phyloP scores from a whole-genome alignment of 768 basidiomycete genomes.

The Naganishia vaughanmartiniae region DNA sequence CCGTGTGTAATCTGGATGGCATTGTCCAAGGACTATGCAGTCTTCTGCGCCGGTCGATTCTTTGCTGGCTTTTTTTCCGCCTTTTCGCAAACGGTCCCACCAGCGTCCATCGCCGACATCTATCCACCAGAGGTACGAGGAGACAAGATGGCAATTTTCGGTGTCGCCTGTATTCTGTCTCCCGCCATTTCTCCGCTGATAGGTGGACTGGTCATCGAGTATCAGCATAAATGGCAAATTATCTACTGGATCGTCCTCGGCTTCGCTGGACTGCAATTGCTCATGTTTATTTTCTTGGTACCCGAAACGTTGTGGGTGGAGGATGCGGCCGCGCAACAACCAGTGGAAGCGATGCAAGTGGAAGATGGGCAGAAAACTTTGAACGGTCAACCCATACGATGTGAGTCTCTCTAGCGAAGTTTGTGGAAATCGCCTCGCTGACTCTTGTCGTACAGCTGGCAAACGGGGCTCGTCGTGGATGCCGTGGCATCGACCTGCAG shows the following conservation, averaged over 20 bases:
- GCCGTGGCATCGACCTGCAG: conserved; percentile 39
- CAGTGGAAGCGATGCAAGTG: conserved; percentile 1
- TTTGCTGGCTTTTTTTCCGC: conserved; percentile 34
- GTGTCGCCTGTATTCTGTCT: conserved; percentile 34
- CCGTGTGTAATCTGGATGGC: conserved; percentile 39
- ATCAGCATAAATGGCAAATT: conserved; percentile 33
- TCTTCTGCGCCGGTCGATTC: conserved; percentile 35
- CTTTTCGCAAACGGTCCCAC: conserved; percentile 37
- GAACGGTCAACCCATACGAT: conserved; percentile 21
- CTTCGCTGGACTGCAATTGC: conserved; percentile 35
- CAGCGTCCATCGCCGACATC: conserved; percentile 40
- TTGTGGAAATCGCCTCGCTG: background rate
- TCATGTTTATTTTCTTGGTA: conserved; percentile 35
- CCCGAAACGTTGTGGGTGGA: conserved; percentile 42
- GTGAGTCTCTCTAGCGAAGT: background rate
- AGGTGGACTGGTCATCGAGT: conserved; percentile 36
- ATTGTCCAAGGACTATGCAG: conserved; percentile 27
- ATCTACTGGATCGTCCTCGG: conserved; percentile 41
- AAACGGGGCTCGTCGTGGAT: conserved; percentile 36
- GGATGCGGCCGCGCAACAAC: conserved; percentile 26
- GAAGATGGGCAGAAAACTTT: conserved; percentile 17
- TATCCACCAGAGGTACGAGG: conserved; percentile 37
- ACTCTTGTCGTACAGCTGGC: background rate
- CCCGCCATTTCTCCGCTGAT: conserved; percentile 39
- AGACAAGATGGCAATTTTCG: conserved; percentile 36